Conservation (phyloP, 2,329 filamentous ascomycete genomes). For the Alternaria sp. region DNA sequence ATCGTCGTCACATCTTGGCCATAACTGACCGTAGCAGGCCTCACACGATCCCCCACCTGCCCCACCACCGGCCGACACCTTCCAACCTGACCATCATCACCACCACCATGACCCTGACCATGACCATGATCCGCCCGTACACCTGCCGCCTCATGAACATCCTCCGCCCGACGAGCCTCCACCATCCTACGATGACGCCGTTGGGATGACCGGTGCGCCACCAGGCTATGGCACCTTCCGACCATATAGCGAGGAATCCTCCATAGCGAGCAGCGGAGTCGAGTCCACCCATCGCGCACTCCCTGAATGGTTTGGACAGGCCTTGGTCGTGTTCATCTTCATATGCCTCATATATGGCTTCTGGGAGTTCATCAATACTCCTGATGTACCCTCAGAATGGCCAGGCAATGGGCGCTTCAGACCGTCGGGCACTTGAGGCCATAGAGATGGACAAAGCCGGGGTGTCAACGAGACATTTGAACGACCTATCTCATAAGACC, state of each 20-base stretch:
- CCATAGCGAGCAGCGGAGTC: slow-evolving; percentile 39
- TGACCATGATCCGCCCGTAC: slow-evolving; percentile 16
- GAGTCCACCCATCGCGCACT: slow-evolving; percentile 33
- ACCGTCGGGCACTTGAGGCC: neutral
- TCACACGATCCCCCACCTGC: slow-evolving; percentile 17
- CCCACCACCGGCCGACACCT: slow-evolving; percentile 13
- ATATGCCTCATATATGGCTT: slow-evolving; percentile 43
- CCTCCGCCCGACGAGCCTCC: slow-evolving; percentile 37
- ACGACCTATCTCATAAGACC: neutral
- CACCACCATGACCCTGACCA: neutral
- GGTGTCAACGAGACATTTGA: neutral
- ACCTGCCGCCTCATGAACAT: neutral
- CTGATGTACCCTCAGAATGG: slow-evolving; percentile 21
- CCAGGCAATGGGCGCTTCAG: slow-evolving; percentile 1
- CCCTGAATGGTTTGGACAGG: slow-evolving; percentile 42
- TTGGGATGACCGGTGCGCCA: slow-evolving; percentile 31
- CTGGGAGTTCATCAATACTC: slow-evolving; percentile 37
- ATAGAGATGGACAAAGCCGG: neutral
- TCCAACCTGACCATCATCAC: neutral
- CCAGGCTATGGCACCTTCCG: slow-evolving; percentile 43
- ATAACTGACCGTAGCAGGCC: slow-evolving; percentile 7
- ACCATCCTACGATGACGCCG: slow-evolving; percentile 47
- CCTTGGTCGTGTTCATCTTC: slow-evolving; percentile 37
- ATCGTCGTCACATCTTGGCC: neutral
- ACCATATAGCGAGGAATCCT: slow-evolving; percentile 42